phyloP scores from a whole-genome alignment of 495 filamentous ascomycete genomes.

The Penicillium pancosmium region DNA sequence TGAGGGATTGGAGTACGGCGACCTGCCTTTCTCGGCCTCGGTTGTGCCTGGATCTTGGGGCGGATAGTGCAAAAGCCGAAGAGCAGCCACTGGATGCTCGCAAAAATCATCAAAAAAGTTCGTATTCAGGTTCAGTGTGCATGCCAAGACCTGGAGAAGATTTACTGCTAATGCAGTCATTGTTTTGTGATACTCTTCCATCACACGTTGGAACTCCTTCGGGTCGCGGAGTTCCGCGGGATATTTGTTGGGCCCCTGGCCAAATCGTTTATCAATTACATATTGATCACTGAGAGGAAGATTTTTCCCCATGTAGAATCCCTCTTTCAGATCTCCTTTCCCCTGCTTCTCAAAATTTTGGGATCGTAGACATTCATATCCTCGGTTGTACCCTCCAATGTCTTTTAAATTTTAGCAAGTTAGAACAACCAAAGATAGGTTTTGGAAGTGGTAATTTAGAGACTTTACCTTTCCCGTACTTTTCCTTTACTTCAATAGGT shows the following conservation, averaged over 20 bases:
- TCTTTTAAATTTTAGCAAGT: constrained; percentile 6
- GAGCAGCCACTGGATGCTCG: constrained; percentile 33
- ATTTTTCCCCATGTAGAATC: constrained; percentile 44
- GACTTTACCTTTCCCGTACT: constrained; percentile 22
- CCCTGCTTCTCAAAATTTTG: constrained; percentile 44
- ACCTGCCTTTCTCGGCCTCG: constrained; percentile 22
- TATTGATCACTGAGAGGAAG: constrained; percentile 35
- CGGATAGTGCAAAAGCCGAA: constrained; percentile 51
- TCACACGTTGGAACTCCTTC: constrained; percentile 29
- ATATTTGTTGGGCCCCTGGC: constrained; percentile 50
- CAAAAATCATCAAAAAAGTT: constrained; percentile 44
- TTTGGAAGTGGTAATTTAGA: constrained; percentile 8
- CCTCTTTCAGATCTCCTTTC: constrained; percentile 50
- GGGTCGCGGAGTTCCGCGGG: constrained; percentile 39
- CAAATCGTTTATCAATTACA: constrained; percentile 33
- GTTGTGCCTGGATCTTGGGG: constrained; percentile 38
- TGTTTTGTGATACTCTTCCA: constrained; percentile 29
- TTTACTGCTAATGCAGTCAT: constrained; percentile 26
- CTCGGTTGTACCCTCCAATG: constrained; percentile 29
- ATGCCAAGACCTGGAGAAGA: constrained; percentile 41
- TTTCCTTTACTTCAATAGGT: constrained; percentile 57
- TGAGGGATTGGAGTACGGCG: background rate
- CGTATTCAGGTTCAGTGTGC: constrained; percentile 39
- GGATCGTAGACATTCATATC: constrained; percentile 46
- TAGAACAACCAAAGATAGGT: background rate